A percentile compares a stretch with the other conserved stretches of the same genome.
phyloP scores from a whole-genome alignment of 2,329 filamentous ascomycete species.

The Aspergillus floridensis region DNA sequence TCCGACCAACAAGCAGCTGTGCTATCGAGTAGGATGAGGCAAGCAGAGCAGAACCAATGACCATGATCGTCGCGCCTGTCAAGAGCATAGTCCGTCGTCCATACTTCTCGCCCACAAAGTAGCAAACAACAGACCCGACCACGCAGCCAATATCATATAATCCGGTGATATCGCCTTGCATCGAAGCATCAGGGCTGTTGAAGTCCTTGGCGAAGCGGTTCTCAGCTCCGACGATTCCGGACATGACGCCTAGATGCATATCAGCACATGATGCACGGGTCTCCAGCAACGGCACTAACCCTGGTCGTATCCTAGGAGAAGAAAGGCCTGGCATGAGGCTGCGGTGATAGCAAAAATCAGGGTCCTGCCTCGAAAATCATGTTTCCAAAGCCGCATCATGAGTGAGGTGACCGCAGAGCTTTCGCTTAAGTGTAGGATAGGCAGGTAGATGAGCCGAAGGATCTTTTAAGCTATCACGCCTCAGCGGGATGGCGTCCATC shows the following conservation, averaged over 20 bases:
- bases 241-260: conserved; percentile 17
- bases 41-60: conserved; percentile 33
- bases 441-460: background rate
- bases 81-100: conserved; percentile 46
- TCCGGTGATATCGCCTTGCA: conserved; percentile 39
- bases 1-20: conserved; percentile 49
- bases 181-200: conserved; percentile 36
- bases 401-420: background rate
- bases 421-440: background rate
- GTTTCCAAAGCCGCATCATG: conserved; percentile 22
- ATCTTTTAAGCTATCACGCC: background rate
- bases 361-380: conserved; percentile 21
- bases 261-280: background rate
- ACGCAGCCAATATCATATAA: conserved; percentile 35
- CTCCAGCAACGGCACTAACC: conserved; percentile 23
- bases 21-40: conserved; percentile 39
- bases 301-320: conserved; percentile 49
- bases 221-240: conserved; percentile 45
- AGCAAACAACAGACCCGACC: conserved; percentile 31
- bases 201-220: conserved; percentile 43
- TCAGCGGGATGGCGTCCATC: background rate
- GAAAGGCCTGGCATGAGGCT: conserved; percentile 42
- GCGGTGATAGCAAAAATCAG: conserved; percentile 28
- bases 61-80: conserved; percentile 37
- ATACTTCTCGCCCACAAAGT: conserved; percentile 43